Percentiles rank a stretch among this genome's conserved stretches.
phyloP scores from a whole-genome alignment of 192 early-diverging fungal genomes.

The Helicostylum pulchrum region DNA sequence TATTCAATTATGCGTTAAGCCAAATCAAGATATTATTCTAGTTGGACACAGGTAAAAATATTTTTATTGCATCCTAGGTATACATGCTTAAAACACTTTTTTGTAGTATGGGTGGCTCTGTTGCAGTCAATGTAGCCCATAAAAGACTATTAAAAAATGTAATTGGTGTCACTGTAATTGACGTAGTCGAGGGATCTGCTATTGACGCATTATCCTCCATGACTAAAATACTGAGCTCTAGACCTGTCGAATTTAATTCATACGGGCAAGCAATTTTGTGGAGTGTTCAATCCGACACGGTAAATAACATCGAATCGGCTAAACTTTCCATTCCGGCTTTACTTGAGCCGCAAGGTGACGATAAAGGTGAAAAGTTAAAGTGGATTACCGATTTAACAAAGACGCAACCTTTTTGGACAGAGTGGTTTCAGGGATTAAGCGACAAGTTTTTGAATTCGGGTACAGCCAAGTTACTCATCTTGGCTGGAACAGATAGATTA shows the following conservation, averaged over 20 bases:
- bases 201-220: conserved; percentile 54
- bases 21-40: conserved; percentile 57
- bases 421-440: conserved; percentile 65
- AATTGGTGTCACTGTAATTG: conserved; percentile 64
- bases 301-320: conserved; percentile 66
- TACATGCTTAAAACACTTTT: conserved; percentile 1
- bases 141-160: conserved; percentile 47
- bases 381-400: conserved; percentile 66
- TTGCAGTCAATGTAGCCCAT: conserved; percentile 62
- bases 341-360: conserved; percentile 28
- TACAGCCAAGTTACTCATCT: conserved; percentile 61
- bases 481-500: conserved; percentile 73
- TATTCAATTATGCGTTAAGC: conserved; percentile 40
- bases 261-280: conserved; percentile 53
- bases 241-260: conserved; percentile 47
- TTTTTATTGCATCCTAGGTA: background rate
- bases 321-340: conserved; percentile 69
- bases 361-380: conserved; percentile 15
- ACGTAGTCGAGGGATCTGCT: conserved; percentile 78
- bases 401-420: conserved; percentile 68
- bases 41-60: conserved; percentile 78
- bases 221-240: conserved; percentile 39
- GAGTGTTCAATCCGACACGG: conserved; percentile 59
- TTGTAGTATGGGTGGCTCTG: conserved; percentile 74
- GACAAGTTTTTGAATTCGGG: conserved; percentile 61